Evolutionary conservation across 495 filamentous ascomycete genomes (phyloP).

Genomic region (Barbatosphaeria neglecta): DNA sequence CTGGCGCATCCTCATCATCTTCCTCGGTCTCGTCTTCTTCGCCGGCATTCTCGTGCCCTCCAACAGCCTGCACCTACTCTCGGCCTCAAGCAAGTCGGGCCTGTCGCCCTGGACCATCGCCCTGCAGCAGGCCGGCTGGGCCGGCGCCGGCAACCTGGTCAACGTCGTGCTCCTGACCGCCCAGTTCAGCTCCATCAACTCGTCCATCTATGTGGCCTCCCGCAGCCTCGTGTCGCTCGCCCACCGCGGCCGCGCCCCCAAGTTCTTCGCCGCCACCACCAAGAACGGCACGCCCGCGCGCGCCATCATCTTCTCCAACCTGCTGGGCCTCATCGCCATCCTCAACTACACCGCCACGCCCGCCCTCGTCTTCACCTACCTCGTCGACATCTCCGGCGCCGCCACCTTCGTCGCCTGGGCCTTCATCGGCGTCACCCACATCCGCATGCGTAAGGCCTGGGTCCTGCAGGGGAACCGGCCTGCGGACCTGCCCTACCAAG

Average conservation of each 20-base stretch:
- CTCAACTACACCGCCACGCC: conserved; percentile 46
- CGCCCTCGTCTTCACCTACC: conserved; percentile 40
- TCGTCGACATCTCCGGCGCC: conserved; percentile 42
- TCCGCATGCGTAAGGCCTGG: conserved; percentile 49
- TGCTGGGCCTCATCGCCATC: conserved; percentile 45
- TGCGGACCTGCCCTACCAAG: conserved; percentile 46
- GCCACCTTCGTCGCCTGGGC: conserved; percentile 54
- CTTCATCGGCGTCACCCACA: conserved; percentile 43
- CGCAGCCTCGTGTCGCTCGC: conserved; percentile 53
- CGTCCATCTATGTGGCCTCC: conserved; percentile 58
- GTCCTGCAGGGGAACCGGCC: conserved; percentile 40
- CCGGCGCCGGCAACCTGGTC: conserved; percentile 50
- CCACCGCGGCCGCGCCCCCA: conserved; percentile 42
- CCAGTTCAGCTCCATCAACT: conserved; percentile 55
- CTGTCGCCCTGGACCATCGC: conserved; percentile 48
- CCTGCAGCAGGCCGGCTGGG: conserved; percentile 44
- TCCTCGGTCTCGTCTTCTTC: conserved; percentile 51
- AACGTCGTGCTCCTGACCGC: conserved; percentile 59
- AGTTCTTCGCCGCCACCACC: conserved; percentile 37
- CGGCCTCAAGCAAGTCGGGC: conserved; percentile 37
- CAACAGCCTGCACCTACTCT: conserved; percentile 35
- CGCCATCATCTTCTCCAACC: conserved; percentile 37
- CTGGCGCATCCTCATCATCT: conserved; percentile 55
- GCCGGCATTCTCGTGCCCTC: conserved; percentile 48
- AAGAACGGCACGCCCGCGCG: conserved; percentile 40